A percentile compares a stretch with the other conserved stretches of the same genome.
Conservation (phyloP, 306 rosid genomes). For the Mucuna pruriens region DNA sequence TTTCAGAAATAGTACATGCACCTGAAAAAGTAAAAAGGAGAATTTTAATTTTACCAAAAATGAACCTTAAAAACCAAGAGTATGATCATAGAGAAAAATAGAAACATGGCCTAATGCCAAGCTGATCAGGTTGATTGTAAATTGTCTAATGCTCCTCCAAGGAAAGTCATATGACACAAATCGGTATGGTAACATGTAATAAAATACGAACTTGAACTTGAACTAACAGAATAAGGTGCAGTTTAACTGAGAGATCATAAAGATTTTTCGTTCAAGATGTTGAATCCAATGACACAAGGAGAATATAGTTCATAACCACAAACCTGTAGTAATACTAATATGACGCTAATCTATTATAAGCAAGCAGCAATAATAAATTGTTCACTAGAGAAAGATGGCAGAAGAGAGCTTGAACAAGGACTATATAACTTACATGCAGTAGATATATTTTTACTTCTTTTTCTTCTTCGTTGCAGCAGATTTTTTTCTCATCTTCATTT, state of each 20-base stretch:
- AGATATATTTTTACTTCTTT: conserved; percentile 23
- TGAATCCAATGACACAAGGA: conserved; percentile 4
- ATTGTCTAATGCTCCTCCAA: neutral
- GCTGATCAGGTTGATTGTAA: neutral
- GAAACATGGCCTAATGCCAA: neutral
- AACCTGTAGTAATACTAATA: neutral
- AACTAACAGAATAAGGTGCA: conserved; percentile 4
- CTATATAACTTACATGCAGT: conserved; percentile 16
- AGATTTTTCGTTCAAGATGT: neutral
- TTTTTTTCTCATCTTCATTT: conserved; percentile 45
- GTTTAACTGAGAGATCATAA: neutral
- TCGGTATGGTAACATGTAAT: neutral
- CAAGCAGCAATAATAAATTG: conserved; percentile 8
- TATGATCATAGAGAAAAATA: neutral
- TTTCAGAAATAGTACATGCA: neutral
- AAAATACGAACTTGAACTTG: conserved; percentile 6
- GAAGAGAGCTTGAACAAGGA: conserved; percentile 20
- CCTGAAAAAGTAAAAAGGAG: neutral
- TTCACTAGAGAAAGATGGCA: conserved; percentile 1
- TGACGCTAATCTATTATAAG: neutral
- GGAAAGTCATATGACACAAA: neutral
- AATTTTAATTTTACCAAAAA: neutral
- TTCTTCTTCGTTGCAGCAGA: conserved; percentile 26
- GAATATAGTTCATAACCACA: neutral
- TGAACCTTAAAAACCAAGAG: neutral